Percentiles rank a stretch among this genome's conserved stretches.
Evolutionary conservation across 805 yeast genomes (phyloP).

Genomic region (Ogataea glucozyma): DNA sequence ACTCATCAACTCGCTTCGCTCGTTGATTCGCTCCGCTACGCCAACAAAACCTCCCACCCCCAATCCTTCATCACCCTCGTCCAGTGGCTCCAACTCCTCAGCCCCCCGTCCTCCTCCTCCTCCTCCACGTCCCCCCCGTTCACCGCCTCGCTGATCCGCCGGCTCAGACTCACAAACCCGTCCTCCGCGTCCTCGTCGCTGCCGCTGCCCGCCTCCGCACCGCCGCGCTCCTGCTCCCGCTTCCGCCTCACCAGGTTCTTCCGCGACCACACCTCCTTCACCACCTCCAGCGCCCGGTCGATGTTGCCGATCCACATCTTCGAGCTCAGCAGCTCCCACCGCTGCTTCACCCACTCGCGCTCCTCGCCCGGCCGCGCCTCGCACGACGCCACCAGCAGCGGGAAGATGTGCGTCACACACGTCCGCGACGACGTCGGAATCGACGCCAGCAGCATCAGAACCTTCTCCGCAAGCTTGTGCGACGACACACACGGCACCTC

Average conservation of each 20-base stretch:
- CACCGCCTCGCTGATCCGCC: conserved; percentile 35
- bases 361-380: conserved; percentile 61
- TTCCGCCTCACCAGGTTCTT: conserved; percentile 47
- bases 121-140: conserved; percentile 43
- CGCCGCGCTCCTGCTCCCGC: conserved; percentile 16
- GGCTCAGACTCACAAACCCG: conserved; percentile 27
- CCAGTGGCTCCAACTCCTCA: conserved; percentile 62
- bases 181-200: conserved; percentile 20
- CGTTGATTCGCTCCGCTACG: conserved; percentile 30
- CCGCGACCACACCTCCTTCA: conserved; percentile 70
- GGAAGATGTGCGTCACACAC: conserved; percentile 62
- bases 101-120: conserved; percentile 37
- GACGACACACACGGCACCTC: conserved; percentile 59
- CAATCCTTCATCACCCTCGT: conserved; percentile 69
- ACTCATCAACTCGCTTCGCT: too few relatives aligned
- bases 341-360: conserved; percentile 56
- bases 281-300: conserved; percentile 65
- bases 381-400: conserved; percentile 63
- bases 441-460: conserved; percentile 59
- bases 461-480: conserved; percentile 58
- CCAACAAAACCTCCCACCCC: conserved; percentile 73
- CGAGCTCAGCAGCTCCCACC: conserved; percentile 57
- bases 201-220: conserved; percentile 11
- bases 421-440: conserved; percentile 61
- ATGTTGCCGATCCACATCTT: conserved; percentile 67